Evolutionary conservation across 345 rosid species (phyloP), one percentile per base, ranked within the genome.

Genomic region (Clarkia xantiana): DNA sequence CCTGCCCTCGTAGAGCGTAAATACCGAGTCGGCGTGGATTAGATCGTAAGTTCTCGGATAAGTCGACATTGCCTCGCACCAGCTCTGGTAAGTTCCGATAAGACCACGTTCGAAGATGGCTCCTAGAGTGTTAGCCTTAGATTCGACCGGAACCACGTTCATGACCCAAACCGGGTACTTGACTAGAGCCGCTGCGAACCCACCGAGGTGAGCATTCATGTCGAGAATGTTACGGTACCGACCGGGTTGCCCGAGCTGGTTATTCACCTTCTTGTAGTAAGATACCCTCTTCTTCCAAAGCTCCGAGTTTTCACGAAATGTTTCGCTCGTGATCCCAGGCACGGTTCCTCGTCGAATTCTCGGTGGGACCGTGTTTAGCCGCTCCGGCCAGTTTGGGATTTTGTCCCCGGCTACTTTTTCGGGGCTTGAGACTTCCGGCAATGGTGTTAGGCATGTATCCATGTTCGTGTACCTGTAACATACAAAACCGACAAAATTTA

Each of bases 21-120:
- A 76, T 23, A 81, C 44, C 15, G 73, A 78, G 58, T 71, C 77
- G 2, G 75, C 89, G 44, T 78, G 89, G 44, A 81, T 76, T 40
- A 81, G 67, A 25, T 81, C 89, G 22, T 76, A 81, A 38, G 82
- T 73, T 45, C 84, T 76, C 1, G 85, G 82, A 66, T 81, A 81
- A 18, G 89, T 81, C 6, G 89, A 81, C 82, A 81, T 78, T 11
- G 89, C 89, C 55, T 81, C 89, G 11, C 89, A 81, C 90, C 90
- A 81, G 22, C 65, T 72, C 15, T 76, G 82, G 36, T 78, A 81
- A 6, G 85, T 81, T 55, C 90, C 90, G 0, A 78, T 71, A 14
- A 81, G 48, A 10, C 90, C 90, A 18, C 85, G 67, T 53, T 81
- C 80, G 2, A 65, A 81, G 49, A 78, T 60, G 51, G 62, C 78